Conservation (phyloP, 176 grass and related monocot species). For the Chloris gayana region DNA sequence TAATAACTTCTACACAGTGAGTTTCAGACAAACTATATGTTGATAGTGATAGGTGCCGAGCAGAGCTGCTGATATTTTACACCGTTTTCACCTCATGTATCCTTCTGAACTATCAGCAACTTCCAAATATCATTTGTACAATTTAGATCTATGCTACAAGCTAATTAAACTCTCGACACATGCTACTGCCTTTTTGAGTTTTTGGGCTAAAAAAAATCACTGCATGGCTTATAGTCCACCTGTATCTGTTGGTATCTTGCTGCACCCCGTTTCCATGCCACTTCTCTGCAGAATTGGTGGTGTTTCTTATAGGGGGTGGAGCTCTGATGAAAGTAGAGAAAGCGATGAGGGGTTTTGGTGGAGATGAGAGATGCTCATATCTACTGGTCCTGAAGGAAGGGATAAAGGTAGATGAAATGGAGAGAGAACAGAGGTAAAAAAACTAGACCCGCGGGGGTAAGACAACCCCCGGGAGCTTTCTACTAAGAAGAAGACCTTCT, state of each 20-base stretch:
- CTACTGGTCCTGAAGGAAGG: neutral
- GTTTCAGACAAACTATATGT: neutral
- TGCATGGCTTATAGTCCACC: neutral
- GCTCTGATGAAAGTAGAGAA: neutral
- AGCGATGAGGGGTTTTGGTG: neutral
- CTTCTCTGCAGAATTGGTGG: neutral
- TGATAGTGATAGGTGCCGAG: neutral
- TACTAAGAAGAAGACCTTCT: too few relatives aligned
- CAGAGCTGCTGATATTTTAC: neutral
- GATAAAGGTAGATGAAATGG: neutral
- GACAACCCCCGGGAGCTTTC: too few relatives aligned
- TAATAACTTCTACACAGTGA: conserved; percentile 2
- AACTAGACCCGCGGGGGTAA: too few relatives aligned
- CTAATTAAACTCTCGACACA: neutral
- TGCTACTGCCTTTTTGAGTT: neutral
- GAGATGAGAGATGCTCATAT: neutral
- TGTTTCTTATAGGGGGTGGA: too few relatives aligned
- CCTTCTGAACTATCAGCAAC: neutral
- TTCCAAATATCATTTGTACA: neutral
- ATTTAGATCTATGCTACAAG: neutral
- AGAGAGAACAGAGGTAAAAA: neutral
- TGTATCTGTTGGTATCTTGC: neutral
- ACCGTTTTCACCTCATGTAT: neutral
- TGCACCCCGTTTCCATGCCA: neutral
- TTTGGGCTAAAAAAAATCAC: neutral